Evolutionary conservation across 2,329 filamentous ascomycete genomes (phyloP), one percentile per base, ranked within the genome.

Genomic region (Laburnicola sp.): DNA sequence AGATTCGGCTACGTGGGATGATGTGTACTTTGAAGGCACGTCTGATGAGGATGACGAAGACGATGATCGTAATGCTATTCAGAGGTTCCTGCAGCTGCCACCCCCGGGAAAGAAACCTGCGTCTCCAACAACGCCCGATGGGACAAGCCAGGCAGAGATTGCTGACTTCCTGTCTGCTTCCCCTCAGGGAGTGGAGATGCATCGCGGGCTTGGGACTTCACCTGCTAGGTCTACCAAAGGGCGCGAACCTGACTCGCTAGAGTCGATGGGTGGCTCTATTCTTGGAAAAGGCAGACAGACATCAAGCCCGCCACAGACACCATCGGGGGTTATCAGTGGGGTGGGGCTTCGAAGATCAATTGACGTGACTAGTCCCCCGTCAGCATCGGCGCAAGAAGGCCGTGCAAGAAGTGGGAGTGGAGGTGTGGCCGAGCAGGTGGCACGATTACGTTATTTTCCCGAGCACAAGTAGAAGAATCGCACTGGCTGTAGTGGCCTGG

Each of bases 1-100:
- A 50, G 72, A 75, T 28, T 77, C 75, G n/a, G 70, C 65, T 2
- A 63, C 72, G 2, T 81, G 78, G 79, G 77, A 80, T 46, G 78
- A 79, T 35, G 63, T 72, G 2, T 77, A 78, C 48, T 78, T 80
- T 46, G 77, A 79, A 34, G 74, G 70, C 16, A 76, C 75, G n/a
- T 75, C 71, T 7, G 75, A 78, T 41, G 74, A 77, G 31, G 74
- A 75, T 4, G 78, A 80, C 32, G 76, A 76, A 11, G 66, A 74
- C 6, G 72, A 74, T 31, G 70, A 73, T 26, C 71, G 69, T n/a
- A 70, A 63, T 36, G 62, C 66, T 2, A 55, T 72, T 5, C 69
- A 73, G 53, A 68, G 63, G 36, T 73, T 71, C 49, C 53, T 74
- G n/a, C 68, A 71, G 41, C 56, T 66, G 7, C 21, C 59, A 54